Conservation (phyloP, 1,284 basidiomycete species). For the Leccinum ambiguum region DNA sequence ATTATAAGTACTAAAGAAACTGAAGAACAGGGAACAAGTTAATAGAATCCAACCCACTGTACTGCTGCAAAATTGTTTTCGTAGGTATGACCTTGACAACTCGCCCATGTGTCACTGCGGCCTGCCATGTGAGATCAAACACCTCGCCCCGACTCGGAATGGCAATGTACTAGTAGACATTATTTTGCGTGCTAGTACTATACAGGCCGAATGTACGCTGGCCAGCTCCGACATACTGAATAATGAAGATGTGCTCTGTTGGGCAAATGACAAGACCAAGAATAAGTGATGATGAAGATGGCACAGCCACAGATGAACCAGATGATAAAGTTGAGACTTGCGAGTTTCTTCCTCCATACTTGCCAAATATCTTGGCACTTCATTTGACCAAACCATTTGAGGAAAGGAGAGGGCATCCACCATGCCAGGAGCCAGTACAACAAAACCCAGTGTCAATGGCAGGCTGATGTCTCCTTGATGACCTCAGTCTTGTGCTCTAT, state of each 20-base stretch:
- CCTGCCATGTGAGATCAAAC: constrained; percentile 66
- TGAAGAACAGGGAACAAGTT: constrained; percentile 84
- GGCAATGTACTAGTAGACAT: constrained; percentile 63
- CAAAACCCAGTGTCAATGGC: constrained; percentile 80
- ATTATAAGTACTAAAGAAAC: constrained; percentile 7
- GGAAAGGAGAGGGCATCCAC: constrained; percentile 77
- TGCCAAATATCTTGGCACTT: constrained; percentile 91
- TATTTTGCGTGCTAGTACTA: constrained; percentile 60
- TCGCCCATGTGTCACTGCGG: constrained; percentile 62
- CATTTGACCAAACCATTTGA: constrained; percentile 81
- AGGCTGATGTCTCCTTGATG: constrained; percentile 62
- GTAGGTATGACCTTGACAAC: constrained; percentile 75
- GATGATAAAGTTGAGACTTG: constrained; percentile 88
- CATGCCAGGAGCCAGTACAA: constrained; percentile 91
- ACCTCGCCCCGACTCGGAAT: constrained; percentile 84
- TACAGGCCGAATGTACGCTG: constrained; percentile 50
- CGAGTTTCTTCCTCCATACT: constrained; percentile 97
- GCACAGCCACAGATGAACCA: constrained; percentile 91
- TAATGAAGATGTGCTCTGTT: constrained; percentile 71
- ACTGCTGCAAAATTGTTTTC: constrained; percentile 72
- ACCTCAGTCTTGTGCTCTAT: constrained; percentile 87
- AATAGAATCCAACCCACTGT: constrained; percentile 80
- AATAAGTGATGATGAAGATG: constrained; percentile 89
- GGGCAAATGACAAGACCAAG: constrained; percentile 93
- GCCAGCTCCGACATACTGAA: constrained; percentile 80